Evolutionary conservation across 371 early-diverging fungal species (phyloP), one percentile per base, ranked within the genome.

Genomic region (Circinella minor): DNA sequence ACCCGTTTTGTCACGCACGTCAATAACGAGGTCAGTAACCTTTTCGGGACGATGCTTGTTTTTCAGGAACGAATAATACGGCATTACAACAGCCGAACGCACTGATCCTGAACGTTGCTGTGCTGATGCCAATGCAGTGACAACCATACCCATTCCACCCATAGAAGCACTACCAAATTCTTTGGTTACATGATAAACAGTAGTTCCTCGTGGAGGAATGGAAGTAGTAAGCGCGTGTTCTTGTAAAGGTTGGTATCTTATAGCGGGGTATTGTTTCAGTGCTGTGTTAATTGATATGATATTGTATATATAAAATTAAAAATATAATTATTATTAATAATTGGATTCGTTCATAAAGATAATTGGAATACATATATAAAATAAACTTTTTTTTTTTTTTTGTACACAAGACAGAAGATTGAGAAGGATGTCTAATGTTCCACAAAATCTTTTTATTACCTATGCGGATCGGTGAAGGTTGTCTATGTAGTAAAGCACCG

Each of bases 101-200:
- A 84, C 77, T 4, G 71, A 38, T 1, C 80, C 80, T 4, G 85
- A 78, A 4, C 76, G 75, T 66, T 88, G 86, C 49, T 90, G 90
- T 7, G 89, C 89, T 17, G 81, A 67, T 5, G 89, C 86, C 11
- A 90, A 75, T 3, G 88, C 86, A 14, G 90, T 90, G n/a, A 89
- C 85, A 7, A 88, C 82, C 78, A 81, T 83, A 17, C 90, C 90
- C 37, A 90, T 72, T 10, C 85, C 84, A 34, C 88, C 85, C 82
- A 84, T 78, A 7, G 86, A 74, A 1, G 89, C 89, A 3, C 76
- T 71, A 1, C 86, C 87, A 74, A 87, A 88, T 63, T 88, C 89
- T 57, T 86, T 87, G 49, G 87, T 85, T 49, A 88, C 77, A 65
- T 88, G 89, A 61, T 84, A 88, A 17, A 88, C 74, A n/a, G 78